A percentile compares a stretch with the other conserved stretches of the same genome.
These are phyloP conservation scores for Coleophoma eucalyptorum DNA, from an alignment of 2,329 filamentous ascomycete species.

Conservation along the genomic window DNA sequence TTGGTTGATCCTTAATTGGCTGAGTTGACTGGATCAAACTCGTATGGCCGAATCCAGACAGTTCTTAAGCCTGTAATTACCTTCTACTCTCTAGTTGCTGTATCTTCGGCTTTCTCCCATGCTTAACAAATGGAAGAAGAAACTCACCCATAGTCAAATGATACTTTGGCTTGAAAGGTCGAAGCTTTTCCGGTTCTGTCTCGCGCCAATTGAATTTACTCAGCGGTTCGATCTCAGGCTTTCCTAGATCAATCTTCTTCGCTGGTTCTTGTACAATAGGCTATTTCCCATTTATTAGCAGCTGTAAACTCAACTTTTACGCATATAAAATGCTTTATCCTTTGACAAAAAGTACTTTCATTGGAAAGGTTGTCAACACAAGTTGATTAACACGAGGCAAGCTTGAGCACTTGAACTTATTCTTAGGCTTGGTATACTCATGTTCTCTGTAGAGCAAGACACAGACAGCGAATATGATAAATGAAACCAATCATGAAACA, in stretches of 20 bases:
- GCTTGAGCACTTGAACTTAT: too few relatives aligned
- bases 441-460: too few relatives aligned
- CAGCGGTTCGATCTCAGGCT: conserved; percentile 30
- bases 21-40: too few relatives aligned
- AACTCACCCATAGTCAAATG: conserved; percentile 58
- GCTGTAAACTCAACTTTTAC: not conserved
- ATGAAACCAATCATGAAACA: not conserved
- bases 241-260: not conserved
- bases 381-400: too few relatives aligned
- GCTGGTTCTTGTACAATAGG: not conserved
- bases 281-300: not conserved
- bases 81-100: not conserved
- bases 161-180: conserved; percentile 58
- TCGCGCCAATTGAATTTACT: conserved; percentile 44
- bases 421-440: too few relatives aligned
- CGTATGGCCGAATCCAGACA: too few relatives aligned
- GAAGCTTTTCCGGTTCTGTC: conserved; percentile 46
- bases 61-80: too few relatives aligned
- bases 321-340: not conserved
- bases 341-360: too few relatives aligned
- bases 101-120: not conserved
- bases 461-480: too few relatives aligned
- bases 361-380: too few relatives aligned
- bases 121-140: not conserved
- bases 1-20: not conserved